Conservation (phyloP, 2,329 filamentous ascomycete genomes). For the Cladosporium sp. region DNA sequence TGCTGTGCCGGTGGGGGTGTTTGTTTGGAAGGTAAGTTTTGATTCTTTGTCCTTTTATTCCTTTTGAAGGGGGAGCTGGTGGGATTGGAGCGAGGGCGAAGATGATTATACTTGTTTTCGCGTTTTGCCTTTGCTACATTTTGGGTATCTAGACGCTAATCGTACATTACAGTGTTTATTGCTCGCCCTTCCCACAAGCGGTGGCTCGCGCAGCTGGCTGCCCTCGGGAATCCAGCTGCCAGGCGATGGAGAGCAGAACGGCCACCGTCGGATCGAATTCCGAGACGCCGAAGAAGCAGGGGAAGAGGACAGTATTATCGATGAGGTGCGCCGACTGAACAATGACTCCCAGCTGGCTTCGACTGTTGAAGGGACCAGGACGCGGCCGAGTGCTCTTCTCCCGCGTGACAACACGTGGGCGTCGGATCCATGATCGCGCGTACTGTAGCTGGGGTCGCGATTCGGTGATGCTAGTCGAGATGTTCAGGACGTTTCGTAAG, state of each 20-base stretch:
- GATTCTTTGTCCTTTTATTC: background rate
- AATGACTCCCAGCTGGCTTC: slow-evolving; percentile 35
- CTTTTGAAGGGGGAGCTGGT: too few species aligned
- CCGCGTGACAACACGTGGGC: slow-evolving; percentile 20
- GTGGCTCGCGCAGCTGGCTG: slow-evolving; percentile 34
- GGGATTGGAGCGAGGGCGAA: too few species aligned
- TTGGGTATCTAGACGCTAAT: slow-evolving; percentile 15
- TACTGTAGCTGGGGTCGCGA: background rate
- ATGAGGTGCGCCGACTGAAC: slow-evolving; percentile 35
- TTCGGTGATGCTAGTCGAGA: background rate
- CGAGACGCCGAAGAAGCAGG: slow-evolving; percentile 30
- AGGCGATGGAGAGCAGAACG: slow-evolving; percentile 25
- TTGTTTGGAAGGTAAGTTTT: slow-evolving; percentile 57
- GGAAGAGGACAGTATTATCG: slow-evolving; percentile 33
- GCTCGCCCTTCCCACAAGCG: slow-evolving; percentile 30
- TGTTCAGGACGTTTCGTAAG: background rate
- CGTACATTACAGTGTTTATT: slow-evolving; percentile 4
- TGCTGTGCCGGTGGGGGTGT: slow-evolving; percentile 55
- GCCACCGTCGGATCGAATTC: slow-evolving; percentile 29
- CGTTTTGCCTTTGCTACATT: slow-evolving; percentile 4
- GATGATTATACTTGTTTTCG: background rate
- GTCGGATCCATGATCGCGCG: background rate
- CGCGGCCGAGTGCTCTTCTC: slow-evolving; percentile 11
- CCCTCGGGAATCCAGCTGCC: slow-evolving; percentile 34
- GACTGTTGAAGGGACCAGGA: slow-evolving; percentile 32